A percentile compares a stretch with the other conserved stretches of the same genome.
phyloP scores from a whole-genome alignment of 2,329 filamentous ascomycete species.

The Talaromyces amestolkiae region DNA sequence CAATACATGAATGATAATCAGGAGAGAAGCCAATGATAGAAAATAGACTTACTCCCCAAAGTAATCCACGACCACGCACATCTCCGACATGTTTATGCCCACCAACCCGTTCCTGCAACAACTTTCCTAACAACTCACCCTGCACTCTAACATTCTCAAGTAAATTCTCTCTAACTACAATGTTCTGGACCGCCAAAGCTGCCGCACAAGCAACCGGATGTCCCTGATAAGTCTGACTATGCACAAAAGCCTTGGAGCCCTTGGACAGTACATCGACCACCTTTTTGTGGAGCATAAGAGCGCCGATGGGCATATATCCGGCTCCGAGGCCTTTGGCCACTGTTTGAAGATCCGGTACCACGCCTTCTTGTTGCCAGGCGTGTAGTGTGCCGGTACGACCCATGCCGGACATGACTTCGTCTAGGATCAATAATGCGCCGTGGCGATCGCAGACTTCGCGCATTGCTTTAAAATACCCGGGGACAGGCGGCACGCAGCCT shows the following conservation, averaged over 20 bases:
- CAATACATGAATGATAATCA: not conserved
- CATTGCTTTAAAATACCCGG: constrained; percentile 66
- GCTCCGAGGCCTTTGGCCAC: constrained; percentile 60
- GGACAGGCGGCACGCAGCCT: constrained; percentile 62
- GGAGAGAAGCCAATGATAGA: not conserved
- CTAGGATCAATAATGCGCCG: constrained; percentile 68
- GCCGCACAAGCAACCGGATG: constrained; percentile 56
- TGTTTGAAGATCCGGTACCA: constrained; percentile 59
- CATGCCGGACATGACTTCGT: constrained; percentile 74
- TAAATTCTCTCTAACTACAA: constrained; percentile 42
- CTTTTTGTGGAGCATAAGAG: constrained; percentile 51
- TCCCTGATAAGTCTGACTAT: constrained; percentile 62
- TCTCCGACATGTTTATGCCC: constrained; percentile 51
- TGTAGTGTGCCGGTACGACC: constrained; percentile 57
- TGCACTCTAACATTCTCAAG: constrained; percentile 25
- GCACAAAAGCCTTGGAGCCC: constrained; percentile 52
- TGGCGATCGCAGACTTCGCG: constrained; percentile 64
- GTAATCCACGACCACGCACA: constrained; percentile 12
- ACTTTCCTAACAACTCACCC: constrained; percentile 1
- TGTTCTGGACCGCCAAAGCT: constrained; percentile 57
- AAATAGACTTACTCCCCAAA: constrained; percentile 5
- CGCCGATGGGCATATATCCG: constrained; percentile 56
- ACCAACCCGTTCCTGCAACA: constrained; percentile 30
- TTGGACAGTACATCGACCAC: constrained; percentile 50
- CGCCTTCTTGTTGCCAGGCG: constrained; percentile 57